Evolutionary conservation across 225 moss, liverwort and hornwort genomes (phyloP), one percentile per base, ranked within the genome.

Genomic region (Rhytidiadelphus loreus): DNA sequence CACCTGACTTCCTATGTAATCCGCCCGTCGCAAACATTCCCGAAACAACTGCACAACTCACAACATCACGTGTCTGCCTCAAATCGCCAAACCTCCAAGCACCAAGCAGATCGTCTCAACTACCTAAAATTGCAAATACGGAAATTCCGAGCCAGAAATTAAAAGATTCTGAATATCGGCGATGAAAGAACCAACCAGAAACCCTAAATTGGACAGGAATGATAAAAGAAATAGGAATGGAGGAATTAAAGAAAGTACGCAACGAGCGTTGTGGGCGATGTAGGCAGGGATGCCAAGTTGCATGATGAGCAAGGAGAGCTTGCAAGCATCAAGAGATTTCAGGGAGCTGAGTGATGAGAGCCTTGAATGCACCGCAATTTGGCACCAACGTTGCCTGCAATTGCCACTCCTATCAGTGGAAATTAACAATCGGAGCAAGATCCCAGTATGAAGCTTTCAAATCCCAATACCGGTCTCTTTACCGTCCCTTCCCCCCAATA

Each of bases 21-120:
- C 96, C 48, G 94, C 97, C 71, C 95, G 90, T 71, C 93, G 92
- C 91, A 97, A 86, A 89, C 96, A 97, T 89, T 97, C 96, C 74
- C 95, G 90, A 93, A 92, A 97, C 46, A 96, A 86, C 95, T 97
- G 93, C 91, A 90, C 41, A 89, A 89, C 46, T 46, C 61, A 85
- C 19, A 83, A 59, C 11, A 55, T 43, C 39, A 19, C 55, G 7
- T 32, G 12, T 82, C 37, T 86, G 78, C 23, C 62, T 48, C 64
- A 56, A 70, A 82, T 81, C 14, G n/a, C 30, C 35, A 50, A 89
- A 76, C 76, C 56, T 72, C 25, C 25, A 37, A 73, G 62, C 68
- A 44, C 43, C 78, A 29, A 48, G 37, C 60, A 48, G 48, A 37
- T 61, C 26, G 44, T 50, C 74, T 85, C 48, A 19, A 19, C 35